These are phyloP conservation scores for Knoxdaviesia proteae DNA, from an alignment of 2,329 filamentous ascomycete genomes.

Conservation along the genomic window DNA sequence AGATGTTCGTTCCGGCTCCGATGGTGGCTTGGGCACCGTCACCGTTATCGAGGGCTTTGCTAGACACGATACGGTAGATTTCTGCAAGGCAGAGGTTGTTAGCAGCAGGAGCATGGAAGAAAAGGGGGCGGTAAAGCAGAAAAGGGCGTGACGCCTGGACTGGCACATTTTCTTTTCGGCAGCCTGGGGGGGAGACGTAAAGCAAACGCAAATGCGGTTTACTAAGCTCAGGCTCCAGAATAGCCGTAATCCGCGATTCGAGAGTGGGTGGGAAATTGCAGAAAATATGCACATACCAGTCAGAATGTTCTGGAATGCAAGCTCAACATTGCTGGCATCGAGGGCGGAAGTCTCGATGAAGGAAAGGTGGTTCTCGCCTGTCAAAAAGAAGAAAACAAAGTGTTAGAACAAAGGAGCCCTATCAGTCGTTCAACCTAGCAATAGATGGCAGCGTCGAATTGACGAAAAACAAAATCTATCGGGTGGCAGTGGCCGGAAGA, in stretches of 20 bases:
- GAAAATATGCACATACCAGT: constrained; percentile 44
- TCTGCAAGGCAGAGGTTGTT: constrained; percentile 30
- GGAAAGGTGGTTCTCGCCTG: constrained; percentile 92
- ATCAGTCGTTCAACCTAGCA: too few relatives aligned
- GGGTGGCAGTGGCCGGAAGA: neutral
- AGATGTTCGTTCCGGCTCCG: constrained; percentile 61
- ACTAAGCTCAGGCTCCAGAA: too few relatives aligned
- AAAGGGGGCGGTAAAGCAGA: neutral
- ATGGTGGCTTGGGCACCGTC: constrained; percentile 65
- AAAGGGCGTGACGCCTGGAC: neutral
- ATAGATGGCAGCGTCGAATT: too few relatives aligned
- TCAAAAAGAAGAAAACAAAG: neutral
- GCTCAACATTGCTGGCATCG: constrained; percentile 96
- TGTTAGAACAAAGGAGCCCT: constrained; percentile 6
- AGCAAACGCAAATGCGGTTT: too few relatives aligned
- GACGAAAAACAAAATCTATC: constrained; percentile 4
- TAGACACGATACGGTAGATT: constrained; percentile 98
- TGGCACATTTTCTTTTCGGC: neutral
- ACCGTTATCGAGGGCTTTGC: constrained; percentile 84
- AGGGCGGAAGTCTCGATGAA: constrained; percentile 99
- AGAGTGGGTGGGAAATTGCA: neutral
- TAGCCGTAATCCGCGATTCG: neutral
- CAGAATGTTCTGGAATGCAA: constrained; percentile 98
- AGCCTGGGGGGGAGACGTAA: neutral
- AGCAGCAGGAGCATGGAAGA: constrained; percentile 4